A percentile compares a stretch with the other conserved stretches of the same genome.
phyloP scores from a whole-genome alignment of 1,284 basidiomycete genomes.

The Blastosporella zonata region DNA sequence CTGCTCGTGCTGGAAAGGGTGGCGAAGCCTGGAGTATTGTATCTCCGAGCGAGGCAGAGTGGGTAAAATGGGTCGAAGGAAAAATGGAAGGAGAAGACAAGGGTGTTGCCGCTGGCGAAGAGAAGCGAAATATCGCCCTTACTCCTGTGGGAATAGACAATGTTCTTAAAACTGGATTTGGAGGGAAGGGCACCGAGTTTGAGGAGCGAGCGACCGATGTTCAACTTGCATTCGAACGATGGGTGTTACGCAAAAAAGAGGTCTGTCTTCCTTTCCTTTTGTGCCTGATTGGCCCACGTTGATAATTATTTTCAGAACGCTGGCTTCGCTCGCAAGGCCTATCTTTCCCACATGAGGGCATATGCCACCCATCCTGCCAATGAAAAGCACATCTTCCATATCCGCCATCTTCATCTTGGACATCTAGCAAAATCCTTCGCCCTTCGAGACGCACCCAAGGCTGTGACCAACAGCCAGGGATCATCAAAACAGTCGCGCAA shows the following conservation, averaged over 20 bases:
- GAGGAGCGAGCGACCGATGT: constrained; percentile 94
- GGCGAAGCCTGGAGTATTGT: constrained; percentile 96
- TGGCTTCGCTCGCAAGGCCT: constrained; percentile 80
- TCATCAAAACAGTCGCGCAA: constrained; percentile 21
- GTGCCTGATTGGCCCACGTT: constrained; percentile 6
- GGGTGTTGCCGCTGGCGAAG: constrained; percentile 26
- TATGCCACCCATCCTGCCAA: constrained; percentile 96
- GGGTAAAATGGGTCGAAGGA: constrained; percentile 85
- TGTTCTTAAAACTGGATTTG: constrained; percentile 81
- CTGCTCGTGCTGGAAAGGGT: constrained; percentile 91
- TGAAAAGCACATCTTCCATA: constrained; percentile 96
- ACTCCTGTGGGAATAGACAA: constrained; percentile 65
- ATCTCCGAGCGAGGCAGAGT: constrained; percentile 80
- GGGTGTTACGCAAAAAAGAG: constrained; percentile 77
- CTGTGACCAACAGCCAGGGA: constrained; percentile 43
- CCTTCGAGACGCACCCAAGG: constrained; percentile 86
- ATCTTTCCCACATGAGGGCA: constrained; percentile 89
- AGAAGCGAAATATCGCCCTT: constrained; percentile 48
- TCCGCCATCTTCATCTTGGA: constrained; percentile 90
- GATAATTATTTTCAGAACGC: constrained; percentile 54
- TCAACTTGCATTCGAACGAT: constrained; percentile 92
- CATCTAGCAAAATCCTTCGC: constrained; percentile 98
- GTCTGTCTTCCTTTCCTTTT: constrained; percentile 42
- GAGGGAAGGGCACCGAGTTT: constrained; percentile 76
- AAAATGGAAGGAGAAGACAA: constrained; percentile 62